A percentile compares a stretch with the other conserved stretches of the same genome.
phyloP scores from a whole-genome alignment of 176 grass and related monocot species.

The Leersia perrieri region DNA sequence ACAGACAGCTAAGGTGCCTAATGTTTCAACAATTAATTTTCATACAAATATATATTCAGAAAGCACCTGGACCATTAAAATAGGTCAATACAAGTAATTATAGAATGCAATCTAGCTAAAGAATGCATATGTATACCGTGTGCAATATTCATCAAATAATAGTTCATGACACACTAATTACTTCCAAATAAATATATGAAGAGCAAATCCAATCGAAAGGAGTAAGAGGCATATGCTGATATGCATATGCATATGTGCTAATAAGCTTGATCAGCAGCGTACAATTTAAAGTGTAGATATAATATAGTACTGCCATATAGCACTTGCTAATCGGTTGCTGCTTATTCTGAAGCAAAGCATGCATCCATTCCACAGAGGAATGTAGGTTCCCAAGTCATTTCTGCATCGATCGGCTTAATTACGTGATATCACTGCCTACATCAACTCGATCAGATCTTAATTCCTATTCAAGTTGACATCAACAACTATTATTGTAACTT shows the following conservation, averaged over 20 bases:
- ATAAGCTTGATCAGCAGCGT: not conserved
- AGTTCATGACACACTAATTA: too few species aligned
- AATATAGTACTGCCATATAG: not conserved
- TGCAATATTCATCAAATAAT: too few species aligned
- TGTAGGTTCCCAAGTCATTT: conserved; percentile 28
- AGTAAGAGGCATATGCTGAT: not conserved
- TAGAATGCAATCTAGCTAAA: too few species aligned
- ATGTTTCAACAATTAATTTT: not conserved
- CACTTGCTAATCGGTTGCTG: not conserved
- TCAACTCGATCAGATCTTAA: not conserved
- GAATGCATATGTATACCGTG: too few species aligned
- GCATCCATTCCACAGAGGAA: conserved; percentile 12
- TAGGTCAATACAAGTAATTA: too few species aligned
- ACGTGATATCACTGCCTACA: conserved; percentile 4
- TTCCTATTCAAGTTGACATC: not conserved
- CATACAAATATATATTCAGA: too few species aligned
- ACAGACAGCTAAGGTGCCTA: not conserved
- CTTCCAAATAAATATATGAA: not conserved
- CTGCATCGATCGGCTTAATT: conserved; percentile 2
- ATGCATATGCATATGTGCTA: not conserved
- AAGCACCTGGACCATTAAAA: too few species aligned
- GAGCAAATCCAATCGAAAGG: not conserved
- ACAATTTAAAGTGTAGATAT: not conserved
- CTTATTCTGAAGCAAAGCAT: conserved; percentile 5
- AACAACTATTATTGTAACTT: not conserved